Evolutionary conservation across 2,329 filamentous ascomycete genomes (phyloP).

Genomic region (Cladosporium sphaerospermum): DNA sequence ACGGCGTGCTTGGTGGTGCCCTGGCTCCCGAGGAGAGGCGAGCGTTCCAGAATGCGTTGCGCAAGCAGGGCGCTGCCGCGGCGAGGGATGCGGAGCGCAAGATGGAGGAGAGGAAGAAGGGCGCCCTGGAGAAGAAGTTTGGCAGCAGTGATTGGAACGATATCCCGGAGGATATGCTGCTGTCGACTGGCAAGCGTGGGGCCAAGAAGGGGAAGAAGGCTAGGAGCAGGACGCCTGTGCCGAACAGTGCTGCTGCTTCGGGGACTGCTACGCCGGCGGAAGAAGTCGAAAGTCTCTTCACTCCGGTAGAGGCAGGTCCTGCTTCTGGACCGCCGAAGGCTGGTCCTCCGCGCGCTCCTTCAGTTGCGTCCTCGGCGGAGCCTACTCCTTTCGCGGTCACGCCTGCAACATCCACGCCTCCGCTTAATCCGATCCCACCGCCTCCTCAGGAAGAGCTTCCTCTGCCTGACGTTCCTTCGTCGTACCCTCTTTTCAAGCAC

Average conservation of each 20-base stretch:
- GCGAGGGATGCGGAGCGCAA: slow-evolving; percentile 41
- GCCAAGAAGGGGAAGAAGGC: slow-evolving; percentile 16
- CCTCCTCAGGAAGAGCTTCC: slow-evolving; percentile 21
- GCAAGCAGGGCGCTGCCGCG: slow-evolving; percentile 49
- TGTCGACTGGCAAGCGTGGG: slow-evolving; percentile 13
- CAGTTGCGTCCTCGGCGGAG: slow-evolving; percentile 13
- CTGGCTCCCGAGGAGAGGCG: slow-evolving; percentile 53
- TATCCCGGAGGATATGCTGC: slow-evolving; percentile 31
- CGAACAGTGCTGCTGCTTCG: slow-evolving; percentile 8
- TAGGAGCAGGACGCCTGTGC: slow-evolving; percentile 10
- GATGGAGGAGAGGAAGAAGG: slow-evolving; percentile 46
- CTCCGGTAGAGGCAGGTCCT: slow-evolving; percentile 15
- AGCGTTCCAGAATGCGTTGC: slow-evolving; percentile 54
- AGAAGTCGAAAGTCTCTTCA: slow-evolving; percentile 26
- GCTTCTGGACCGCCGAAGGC: neutral
- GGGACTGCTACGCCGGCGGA: slow-evolving; percentile 14
- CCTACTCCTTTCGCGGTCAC: slow-evolving; percentile 34
- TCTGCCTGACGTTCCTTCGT: slow-evolving; percentile 38
- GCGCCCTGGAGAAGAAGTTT: slow-evolving; percentile 45
- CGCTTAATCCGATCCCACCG: slow-evolving; percentile 26
- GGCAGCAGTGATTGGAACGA: slow-evolving; percentile 31
- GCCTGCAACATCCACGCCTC: slow-evolving; percentile 45
- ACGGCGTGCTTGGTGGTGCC: slow-evolving; percentile 46
- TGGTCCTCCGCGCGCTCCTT: slow-evolving; percentile 14
- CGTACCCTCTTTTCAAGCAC: slow-evolving; percentile 73